Percentiles rank a stretch among this genome's conserved stretches.
These are phyloP conservation scores for Cicer pinnatifidum DNA, from an alignment of 306 rosid genomes.

Conservation along the genomic window DNA sequence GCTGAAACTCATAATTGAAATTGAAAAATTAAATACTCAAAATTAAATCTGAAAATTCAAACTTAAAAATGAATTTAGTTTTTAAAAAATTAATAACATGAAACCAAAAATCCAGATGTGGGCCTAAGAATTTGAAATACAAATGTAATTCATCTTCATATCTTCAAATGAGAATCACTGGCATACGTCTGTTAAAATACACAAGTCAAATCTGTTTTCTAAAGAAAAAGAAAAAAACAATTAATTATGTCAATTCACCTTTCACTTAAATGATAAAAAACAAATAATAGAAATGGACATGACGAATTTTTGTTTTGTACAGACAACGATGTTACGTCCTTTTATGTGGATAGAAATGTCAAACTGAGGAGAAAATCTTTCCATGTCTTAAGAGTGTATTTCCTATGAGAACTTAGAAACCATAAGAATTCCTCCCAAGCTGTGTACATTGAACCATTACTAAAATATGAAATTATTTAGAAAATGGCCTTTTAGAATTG, in stretches of 20 bases:
- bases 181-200: neutral
- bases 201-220: conserved; percentile 11
- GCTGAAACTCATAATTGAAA: too few relatives aligned
- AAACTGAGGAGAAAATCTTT: conserved; percentile 32
- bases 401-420: conserved; percentile 16
- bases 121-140: neutral
- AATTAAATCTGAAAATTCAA: too few relatives aligned
- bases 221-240: neutral
- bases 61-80: too few relatives aligned
- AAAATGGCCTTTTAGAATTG: neutral
- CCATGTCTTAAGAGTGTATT: conserved; percentile 37
- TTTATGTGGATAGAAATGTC: conserved; percentile 33
- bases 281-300: conserved; percentile 9
- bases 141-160: neutral
- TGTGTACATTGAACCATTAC: neutral
- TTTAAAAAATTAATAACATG: too few relatives aligned
- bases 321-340: conserved; percentile 40
- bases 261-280: conserved; percentile 2
- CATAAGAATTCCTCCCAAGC: conserved; percentile 15
- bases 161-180: neutral
- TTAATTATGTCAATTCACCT: neutral
- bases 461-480: neutral
- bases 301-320: conserved; percentile 34
- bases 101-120: too few relatives aligned
- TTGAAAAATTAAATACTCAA: too few relatives aligned